Conservation (phyloP, 768 basidiomycete genomes). For the Tricholoma furcatifolium region DNA sequence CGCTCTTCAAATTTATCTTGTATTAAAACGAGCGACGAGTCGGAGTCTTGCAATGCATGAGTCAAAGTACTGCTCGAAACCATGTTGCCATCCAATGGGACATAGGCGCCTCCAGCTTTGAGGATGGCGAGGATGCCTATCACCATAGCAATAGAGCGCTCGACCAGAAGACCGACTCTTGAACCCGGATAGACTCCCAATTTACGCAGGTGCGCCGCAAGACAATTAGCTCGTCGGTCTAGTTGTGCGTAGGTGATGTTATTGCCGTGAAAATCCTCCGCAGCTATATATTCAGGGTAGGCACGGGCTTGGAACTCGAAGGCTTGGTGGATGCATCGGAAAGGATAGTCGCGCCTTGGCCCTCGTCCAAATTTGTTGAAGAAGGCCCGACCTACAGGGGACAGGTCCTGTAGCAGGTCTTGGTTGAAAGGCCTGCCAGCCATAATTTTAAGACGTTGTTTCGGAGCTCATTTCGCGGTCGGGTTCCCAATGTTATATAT, state of each 20-base stretch:
- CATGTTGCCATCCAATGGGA: slow-evolving; percentile 56
- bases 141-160: slow-evolving; percentile 52
- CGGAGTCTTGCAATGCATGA: slow-evolving; percentile 48
- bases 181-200: slow-evolving; percentile 43
- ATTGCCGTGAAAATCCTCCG: slow-evolving; percentile 45
- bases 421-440: slow-evolving; percentile 15
- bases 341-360: slow-evolving; percentile 32
- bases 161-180: slow-evolving; percentile 52
- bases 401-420: slow-evolving; percentile 24
- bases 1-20: slow-evolving; percentile 40
- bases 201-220: slow-evolving; percentile 42
- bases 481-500: slow-evolving; percentile 5
- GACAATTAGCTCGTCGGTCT: slow-evolving; percentile 43
- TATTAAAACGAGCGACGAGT: slow-evolving; percentile 38
- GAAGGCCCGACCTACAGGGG: slow-evolving; percentile 37
- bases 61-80: slow-evolving; percentile 51
- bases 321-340: slow-evolving; percentile 54
- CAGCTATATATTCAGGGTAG: slow-evolving; percentile 43
- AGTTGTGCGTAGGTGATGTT: slow-evolving; percentile 52
- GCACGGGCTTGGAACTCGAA: slow-evolving; percentile 44
- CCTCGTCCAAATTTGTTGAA: slow-evolving; percentile 49
- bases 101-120: slow-evolving; percentile 57
- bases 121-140: slow-evolving; percentile 53
- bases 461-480: slow-evolving; percentile 2
- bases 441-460: slow-evolving; percentile 3